These are phyloP conservation scores for Apiospora pterosperma DNA, from an alignment of 2,329 filamentous ascomycete genomes.

Conservation along the genomic window DNA sequence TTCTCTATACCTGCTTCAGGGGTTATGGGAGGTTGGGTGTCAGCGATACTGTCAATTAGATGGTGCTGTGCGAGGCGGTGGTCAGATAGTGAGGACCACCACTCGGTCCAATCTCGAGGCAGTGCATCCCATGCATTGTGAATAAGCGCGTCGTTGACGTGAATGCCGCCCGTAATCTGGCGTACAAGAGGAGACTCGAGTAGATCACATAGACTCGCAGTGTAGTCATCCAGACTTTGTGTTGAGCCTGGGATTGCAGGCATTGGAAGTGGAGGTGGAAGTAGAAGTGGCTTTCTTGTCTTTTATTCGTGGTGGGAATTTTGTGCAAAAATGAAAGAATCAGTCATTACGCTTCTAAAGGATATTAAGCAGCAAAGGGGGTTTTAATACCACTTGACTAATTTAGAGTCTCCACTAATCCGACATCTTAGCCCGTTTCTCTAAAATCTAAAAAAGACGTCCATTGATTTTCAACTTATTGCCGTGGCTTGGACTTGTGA, in stretches of 20 bases:
- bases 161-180: constrained; percentile 30
- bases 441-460: too few relatives aligned
- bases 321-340: background rate
- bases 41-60: constrained; percentile 25
- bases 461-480: too few relatives aligned
- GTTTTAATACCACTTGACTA: too few relatives aligned
- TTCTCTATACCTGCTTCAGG: background rate
- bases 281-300: too few relatives aligned
- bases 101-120: constrained; percentile 26
- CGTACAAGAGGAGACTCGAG: constrained; percentile 23
- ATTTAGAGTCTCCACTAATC: too few relatives aligned
- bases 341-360: background rate
- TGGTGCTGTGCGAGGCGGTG: constrained; percentile 26
- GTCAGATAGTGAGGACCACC: constrained; percentile 25
- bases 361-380: background rate
- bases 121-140: constrained; percentile 25
- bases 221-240: constrained; percentile 17
- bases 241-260: background rate
- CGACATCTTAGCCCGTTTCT: too few relatives aligned
- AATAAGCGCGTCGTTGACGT: constrained; percentile 31
- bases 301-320: background rate
- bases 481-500: too few relatives aligned
- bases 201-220: constrained; percentile 19
- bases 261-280: background rate
- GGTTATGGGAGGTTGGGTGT: background rate